Evolutionary conservation across 768 basidiomycete species (phyloP).

Genomic region (Boletus vinaceobasis): DNA sequence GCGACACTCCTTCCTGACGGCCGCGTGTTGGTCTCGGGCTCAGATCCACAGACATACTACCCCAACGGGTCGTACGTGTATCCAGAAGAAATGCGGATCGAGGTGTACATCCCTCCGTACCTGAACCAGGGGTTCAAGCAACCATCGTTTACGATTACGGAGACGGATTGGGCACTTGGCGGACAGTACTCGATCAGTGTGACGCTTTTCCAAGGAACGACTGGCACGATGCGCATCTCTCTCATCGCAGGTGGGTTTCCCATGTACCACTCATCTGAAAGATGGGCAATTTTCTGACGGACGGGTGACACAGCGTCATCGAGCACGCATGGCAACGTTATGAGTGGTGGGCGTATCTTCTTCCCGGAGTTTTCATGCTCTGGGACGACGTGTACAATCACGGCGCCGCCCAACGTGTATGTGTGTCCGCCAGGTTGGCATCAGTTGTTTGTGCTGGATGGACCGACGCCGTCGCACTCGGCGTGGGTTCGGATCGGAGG

Average conservation of each 20-base stretch:
- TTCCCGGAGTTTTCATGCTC: constrained; percentile 71
- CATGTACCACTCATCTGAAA: background rate
- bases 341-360: constrained; percentile 63
- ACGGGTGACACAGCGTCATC: constrained; percentile 48
- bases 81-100: constrained; percentile 74
- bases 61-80: constrained; percentile 41
- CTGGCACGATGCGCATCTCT: constrained; percentile 52
- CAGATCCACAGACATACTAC: constrained; percentile 58
- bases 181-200: constrained; percentile 52
- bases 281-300: background rate
- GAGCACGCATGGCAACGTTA: constrained; percentile 74
- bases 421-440: constrained; percentile 77
- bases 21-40: constrained; percentile 72
- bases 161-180: constrained; percentile 63
- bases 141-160: constrained; percentile 56
- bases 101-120: constrained; percentile 88
- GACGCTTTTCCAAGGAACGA: constrained; percentile 38
- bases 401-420: constrained; percentile 66
- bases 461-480: constrained; percentile 74
- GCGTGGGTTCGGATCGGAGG: constrained; percentile 77
- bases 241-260: constrained; percentile 55
- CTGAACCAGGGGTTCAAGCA: constrained; percentile 58
- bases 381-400: constrained; percentile 72
- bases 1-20: constrained; percentile 73
- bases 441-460: constrained; percentile 73